Percentiles rank a stretch among this genome's conserved stretches.
Conservation (phyloP, 768 basidiomycete species). For the Kwoniella europaea region DNA sequence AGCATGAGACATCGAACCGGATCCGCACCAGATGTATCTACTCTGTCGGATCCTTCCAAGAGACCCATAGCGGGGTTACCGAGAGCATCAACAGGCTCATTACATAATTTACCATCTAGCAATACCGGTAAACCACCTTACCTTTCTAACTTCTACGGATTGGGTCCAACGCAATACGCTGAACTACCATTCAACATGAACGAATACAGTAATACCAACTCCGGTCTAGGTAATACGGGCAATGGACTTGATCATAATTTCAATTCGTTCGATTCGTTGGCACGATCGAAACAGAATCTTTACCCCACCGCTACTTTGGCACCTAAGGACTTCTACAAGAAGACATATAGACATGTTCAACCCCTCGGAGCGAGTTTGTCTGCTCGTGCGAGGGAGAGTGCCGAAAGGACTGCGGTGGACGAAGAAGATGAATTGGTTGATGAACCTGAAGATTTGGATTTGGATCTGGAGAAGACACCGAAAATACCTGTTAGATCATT, state of each 20-base stretch:
- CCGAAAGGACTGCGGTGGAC: conserved; percentile 31
- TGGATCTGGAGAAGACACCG: conserved; percentile 36
- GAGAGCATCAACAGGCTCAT: conserved; percentile 22
- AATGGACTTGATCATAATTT: conserved; percentile 18
- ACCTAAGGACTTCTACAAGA: conserved; percentile 52
- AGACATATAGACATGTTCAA: conserved; percentile 50
- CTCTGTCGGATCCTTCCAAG: conserved; percentile 34
- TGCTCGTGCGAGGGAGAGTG: conserved; percentile 26
- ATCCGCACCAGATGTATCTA: conserved; percentile 26
- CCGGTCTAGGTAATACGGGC: conserved; percentile 1
- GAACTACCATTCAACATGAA: conserved; percentile 18
- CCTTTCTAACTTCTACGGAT: conserved; percentile 26
- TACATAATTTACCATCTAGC: neutral
- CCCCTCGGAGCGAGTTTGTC: conserved; percentile 46
- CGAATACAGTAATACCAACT: conserved; percentile 14
- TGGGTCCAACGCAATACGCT: conserved; percentile 17
- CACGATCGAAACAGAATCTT: conserved; percentile 25
- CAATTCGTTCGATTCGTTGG: conserved; percentile 45
- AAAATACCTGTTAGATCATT: conserved; percentile 45
- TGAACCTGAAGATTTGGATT: conserved; percentile 31
- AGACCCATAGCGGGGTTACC: conserved; percentile 50
- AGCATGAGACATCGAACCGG: conserved; percentile 29
- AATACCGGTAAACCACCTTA: conserved; percentile 3
- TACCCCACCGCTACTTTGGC: conserved; percentile 39
- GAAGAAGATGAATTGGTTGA: conserved; percentile 35